Conservation (phyloP, 768 basidiomycete species). For the Xanthoconium stramineum region DNA sequence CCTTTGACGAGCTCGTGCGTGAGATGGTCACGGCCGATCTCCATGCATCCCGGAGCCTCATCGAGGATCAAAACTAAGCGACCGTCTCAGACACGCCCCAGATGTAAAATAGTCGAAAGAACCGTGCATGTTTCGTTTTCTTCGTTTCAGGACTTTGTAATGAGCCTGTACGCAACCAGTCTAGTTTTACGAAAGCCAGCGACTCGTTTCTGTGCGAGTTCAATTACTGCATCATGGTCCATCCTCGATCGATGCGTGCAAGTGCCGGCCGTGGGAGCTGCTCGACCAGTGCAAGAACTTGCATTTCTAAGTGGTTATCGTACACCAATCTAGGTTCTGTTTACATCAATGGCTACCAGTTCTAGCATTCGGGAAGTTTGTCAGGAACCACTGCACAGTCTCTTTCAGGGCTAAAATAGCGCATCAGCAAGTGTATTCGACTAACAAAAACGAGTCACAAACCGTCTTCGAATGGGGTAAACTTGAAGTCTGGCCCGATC, state of each 20-base stretch:
- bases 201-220: not conserved
- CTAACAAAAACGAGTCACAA: slow-evolving; percentile 16
- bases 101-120: not conserved
- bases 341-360: slow-evolving; percentile 38
- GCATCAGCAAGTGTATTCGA: not conserved
- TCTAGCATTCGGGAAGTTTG: slow-evolving; percentile 73
- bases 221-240: not conserved
- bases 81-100: not conserved
- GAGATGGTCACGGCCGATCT: slow-evolving; percentile 92
- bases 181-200: slow-evolving; percentile 1
- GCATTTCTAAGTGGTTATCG: not conserved
- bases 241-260: no score
- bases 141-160: slow-evolving; percentile 2
- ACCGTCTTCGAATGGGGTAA: slow-evolving; percentile 90
- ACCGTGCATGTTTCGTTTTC: not conserved
- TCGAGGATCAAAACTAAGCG: slow-evolving; percentile 78
- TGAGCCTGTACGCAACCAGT: not conserved
- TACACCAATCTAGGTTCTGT: slow-evolving; percentile 7
- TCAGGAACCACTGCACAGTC: slow-evolving; percentile 84
- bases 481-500: slow-evolving; percentile 72
- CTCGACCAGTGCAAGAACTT: not conserved
- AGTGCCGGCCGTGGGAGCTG: not conserved
- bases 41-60: slow-evolving; percentile 64
- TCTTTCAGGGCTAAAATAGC: slow-evolving; percentile 60
- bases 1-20: slow-evolving; percentile 79